These are phyloP conservation scores for Chloris gayana DNA, from an alignment of 176 grass and related monocot species.

Conservation along the genomic window DNA sequence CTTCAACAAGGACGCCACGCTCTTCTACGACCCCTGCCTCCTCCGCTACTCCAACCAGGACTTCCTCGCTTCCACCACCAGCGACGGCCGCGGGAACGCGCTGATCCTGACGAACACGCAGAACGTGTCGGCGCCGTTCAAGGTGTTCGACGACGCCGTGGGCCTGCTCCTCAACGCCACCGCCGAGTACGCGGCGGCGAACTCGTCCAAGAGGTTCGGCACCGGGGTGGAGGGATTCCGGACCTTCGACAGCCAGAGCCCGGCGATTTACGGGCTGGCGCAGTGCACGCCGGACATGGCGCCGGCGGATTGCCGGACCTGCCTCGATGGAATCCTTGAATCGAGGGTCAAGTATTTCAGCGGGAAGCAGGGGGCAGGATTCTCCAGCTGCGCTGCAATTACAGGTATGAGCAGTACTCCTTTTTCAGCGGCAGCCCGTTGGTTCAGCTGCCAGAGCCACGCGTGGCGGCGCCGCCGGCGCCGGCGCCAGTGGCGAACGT, in stretches of 20 bases:
- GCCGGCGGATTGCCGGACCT: slow-evolving; percentile 26
- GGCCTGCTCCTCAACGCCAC: background rate
- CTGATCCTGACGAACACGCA: background rate
- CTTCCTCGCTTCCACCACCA: background rate
- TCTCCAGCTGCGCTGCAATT: background rate
- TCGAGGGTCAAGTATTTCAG: background rate
- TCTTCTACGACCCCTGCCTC: slow-evolving; percentile 1
- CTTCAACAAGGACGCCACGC: background rate
- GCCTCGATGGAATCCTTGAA: background rate
- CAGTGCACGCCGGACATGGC: slow-evolving; percentile 30
- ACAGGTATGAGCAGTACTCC: slow-evolving; percentile 19
- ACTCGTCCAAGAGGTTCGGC: slow-evolving; percentile 2
- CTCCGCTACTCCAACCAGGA: background rate
- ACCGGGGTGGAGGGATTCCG: too few species aligned
- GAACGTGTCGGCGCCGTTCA: too few species aligned
- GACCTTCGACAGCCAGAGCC: too few species aligned
- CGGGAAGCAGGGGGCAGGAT: slow-evolving; percentile 6
- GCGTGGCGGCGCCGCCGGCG: background rate
- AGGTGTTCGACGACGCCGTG: background rate
- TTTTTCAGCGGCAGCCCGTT: slow-evolving; percentile 16
- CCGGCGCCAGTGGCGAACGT: background rate
- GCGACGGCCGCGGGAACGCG: background rate
- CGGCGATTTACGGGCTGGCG: background rate
- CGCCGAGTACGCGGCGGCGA: background rate
- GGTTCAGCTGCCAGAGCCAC: slow-evolving; percentile 31